Base-by-base conservation (phyloP, 139 green algal species). In the Deuterostichococcus epilithicus region DNA sequence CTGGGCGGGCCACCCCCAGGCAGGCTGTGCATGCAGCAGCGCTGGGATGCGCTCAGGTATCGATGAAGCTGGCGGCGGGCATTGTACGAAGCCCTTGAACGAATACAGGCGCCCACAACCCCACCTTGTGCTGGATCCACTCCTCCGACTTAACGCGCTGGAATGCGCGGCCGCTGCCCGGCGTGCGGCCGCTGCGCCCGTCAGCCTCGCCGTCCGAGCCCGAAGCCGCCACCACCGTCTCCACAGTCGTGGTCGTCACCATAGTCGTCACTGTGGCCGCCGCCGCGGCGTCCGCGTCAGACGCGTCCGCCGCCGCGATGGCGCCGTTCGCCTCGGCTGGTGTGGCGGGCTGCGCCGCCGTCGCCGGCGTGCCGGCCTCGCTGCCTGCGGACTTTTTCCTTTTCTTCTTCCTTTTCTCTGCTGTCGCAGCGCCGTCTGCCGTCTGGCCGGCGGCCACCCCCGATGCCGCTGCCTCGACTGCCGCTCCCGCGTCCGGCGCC, bases 141-240 rank as follows among this genome's bases (percentile, higher is more conserved):
- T 93, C 86, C 25, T 91, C 82, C 5, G 77, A 85, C 65, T 95
- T 90, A 0, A 97, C 92, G 15, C 92, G 86, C 83, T 97, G 90
- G 83, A 97, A 97, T 0, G 90, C 89, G 76, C 85, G 85, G n/a
- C 79, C 81, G 5, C 73, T 76, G 15, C 74, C 85, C n/a, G 68
- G 47, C 35, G 8, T 26, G 30, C 47, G n/a, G 8, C 23, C 67
- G 30, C 33, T 8, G 6, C 39, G 28, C 5, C 30, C 23, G 8
- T 6, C 8, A 28, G 36, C 73, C 72, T 4, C 38, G 30, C 2
- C 72, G 63, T 33, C 59, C 3, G 5, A 68, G 22, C 60, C 20
- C 36, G 73, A 22, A 73, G 22, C 26, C 28, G 66, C 39, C 30
- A 28, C 13, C 59, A 66, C 34, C 65, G 5, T 69, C 66, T 73